Conservation (phyloP, 768 basidiomycete species). For the Tulasnella sp. region DNA sequence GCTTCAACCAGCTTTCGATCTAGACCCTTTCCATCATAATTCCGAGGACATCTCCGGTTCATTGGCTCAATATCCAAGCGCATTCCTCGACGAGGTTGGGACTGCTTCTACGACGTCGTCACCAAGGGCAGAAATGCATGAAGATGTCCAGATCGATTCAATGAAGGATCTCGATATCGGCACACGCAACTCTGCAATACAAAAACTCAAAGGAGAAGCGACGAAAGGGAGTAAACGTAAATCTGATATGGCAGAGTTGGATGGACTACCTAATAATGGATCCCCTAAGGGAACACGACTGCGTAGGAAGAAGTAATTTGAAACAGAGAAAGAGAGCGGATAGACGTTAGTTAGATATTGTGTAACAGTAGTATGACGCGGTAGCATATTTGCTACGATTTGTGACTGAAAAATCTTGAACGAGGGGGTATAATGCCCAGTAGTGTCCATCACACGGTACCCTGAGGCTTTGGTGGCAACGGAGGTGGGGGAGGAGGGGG, state of each 20-base stretch:
- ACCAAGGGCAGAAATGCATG: slow-evolving; percentile 1
- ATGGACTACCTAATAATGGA: no score
- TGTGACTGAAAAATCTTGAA: no score
- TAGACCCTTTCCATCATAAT: background rate
- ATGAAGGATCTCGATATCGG: background rate
- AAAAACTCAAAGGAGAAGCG: no score
- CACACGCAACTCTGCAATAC: background rate
- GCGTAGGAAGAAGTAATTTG: background rate
- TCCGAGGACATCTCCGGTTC: no score
- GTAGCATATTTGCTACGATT: no score
- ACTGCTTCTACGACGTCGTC: background rate
- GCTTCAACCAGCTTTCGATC: background rate
- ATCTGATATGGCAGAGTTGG: background rate
- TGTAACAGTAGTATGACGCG: background rate
- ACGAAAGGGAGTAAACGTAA: no score
- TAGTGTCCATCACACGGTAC: background rate
- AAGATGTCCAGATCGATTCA: no score
- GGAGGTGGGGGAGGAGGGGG: background rate
- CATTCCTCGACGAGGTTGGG: slow-evolving; percentile 2
- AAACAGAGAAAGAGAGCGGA: slow-evolving; percentile 3
- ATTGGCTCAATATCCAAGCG: background rate
- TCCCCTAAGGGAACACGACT: background rate
- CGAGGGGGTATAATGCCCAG: no score
- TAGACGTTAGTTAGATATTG: background rate
- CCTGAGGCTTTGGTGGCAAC: background rate